These are phyloP conservation scores for Xylaria longipes DNA, from an alignment of 495 filamentous ascomycete species.

Conservation along the genomic window DNA sequence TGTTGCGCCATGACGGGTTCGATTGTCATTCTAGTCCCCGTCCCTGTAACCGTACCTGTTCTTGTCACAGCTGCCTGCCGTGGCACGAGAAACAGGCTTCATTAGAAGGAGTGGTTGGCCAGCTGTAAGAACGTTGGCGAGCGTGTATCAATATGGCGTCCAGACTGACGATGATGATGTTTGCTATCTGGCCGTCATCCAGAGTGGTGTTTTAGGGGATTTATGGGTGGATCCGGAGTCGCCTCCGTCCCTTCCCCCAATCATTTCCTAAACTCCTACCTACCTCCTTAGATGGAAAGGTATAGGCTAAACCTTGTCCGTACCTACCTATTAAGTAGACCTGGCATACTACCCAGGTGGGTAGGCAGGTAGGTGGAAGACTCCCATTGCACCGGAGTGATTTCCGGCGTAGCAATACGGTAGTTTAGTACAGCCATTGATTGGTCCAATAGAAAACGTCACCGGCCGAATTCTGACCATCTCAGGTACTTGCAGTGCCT, in stretches of 20 bases:
- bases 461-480: neutral
- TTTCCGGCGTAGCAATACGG: neutral
- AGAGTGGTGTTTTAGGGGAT: neutral
- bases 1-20: slow-evolving; percentile 26
- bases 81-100: neutral
- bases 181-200: neutral
- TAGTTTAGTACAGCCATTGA: neutral
- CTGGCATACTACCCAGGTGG: neutral
- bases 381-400: neutral
- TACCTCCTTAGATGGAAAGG: neutral
- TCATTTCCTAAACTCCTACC: neutral
- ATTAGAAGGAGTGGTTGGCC: neutral
- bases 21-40: neutral
- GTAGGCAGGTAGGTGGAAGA: neutral
- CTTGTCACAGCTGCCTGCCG: neutral
- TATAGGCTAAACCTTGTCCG: neutral
- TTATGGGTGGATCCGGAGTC: neutral
- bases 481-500: neutral
- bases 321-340: neutral
- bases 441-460: neutral
- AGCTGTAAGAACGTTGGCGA: neutral
- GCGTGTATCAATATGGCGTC: neutral
- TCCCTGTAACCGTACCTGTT: neutral
- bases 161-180: neutral
- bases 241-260: neutral